Conservation (phyloP, 1,139 yeast species). For the Suhomyces chickasaworum region DNA sequence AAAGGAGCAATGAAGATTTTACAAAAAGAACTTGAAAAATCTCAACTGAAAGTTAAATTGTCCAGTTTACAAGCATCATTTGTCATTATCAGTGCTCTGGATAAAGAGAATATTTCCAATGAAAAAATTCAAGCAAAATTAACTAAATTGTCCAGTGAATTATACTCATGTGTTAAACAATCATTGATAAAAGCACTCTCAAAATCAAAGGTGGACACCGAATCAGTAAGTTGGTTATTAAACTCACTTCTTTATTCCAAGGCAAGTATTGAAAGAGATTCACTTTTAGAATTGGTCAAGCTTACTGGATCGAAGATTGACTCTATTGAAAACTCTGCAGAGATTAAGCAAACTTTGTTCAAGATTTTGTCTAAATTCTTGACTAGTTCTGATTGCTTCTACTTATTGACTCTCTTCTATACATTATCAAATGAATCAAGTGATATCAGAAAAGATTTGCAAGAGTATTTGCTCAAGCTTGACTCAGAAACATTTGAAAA, state of each 20-base stretch:
- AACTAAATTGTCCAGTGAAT: not conserved
- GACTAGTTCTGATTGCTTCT: conserved; percentile 17
- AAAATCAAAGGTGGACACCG: not conserved
- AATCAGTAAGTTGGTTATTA: conserved; percentile 2
- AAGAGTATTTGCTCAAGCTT: conserved; percentile 1
- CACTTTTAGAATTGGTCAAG: conserved; percentile 11
- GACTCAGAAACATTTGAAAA: conserved; percentile 2
- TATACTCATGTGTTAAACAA: conserved; percentile 1
- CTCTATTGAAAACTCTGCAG: conserved; percentile 1
- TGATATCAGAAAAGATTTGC: conserved; percentile 2
- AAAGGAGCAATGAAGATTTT: conserved; percentile 17
- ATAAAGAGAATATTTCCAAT: not conserved
- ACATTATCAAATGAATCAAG: conserved; percentile 16
- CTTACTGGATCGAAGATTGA: conserved; percentile 5
- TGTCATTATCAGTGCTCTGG: conserved; percentile 15
- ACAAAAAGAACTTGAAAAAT: conserved; percentile 6
- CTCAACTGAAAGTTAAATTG: not conserved
- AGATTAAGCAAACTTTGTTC: conserved; percentile 8
- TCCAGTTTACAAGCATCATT: conserved; percentile 14
- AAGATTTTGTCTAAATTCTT: conserved; percentile 16
- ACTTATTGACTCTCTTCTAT: conserved; percentile 24
- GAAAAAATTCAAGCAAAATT: not conserved
- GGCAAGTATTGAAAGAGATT: conserved; percentile 10
- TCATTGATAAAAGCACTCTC: not conserved
- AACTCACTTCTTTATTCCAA: conserved; percentile 4